These are phyloP conservation scores for Polygonum aviculare DNA, from an alignment of 148 eudicot genomes.

Conservation along the genomic window DNA sequence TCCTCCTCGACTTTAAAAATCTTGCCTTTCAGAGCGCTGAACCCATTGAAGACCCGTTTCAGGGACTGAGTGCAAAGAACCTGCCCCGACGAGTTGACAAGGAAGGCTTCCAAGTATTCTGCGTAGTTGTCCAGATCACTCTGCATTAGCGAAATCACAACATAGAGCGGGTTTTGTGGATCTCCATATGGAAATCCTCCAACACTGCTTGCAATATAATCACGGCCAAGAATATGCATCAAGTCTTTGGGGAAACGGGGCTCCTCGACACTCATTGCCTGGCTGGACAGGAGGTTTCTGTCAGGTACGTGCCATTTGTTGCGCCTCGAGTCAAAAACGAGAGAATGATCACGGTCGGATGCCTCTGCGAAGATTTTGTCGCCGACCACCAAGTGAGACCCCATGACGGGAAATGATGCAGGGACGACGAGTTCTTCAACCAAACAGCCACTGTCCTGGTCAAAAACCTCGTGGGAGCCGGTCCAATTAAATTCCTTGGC, in stretches of 20 bases:
- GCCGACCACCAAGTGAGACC: not conserved
- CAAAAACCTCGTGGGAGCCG: not conserved
- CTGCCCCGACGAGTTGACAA: not conserved
- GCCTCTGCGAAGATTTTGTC: not conserved
- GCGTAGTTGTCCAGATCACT: too few species aligned
- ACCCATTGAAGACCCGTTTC: not conserved
- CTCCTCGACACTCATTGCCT: too few species aligned
- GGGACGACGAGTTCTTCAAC: not conserved
- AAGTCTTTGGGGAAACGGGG: too few species aligned
- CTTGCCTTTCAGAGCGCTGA: not conserved
- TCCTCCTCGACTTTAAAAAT: not conserved
- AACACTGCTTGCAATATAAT: not conserved
- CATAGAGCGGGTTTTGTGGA: not conserved
- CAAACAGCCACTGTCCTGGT: not conserved
- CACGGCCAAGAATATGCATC: not conserved
- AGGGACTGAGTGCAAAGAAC: not conserved
- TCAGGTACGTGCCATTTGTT: not conserved
- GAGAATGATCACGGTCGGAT: too few species aligned
- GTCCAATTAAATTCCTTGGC: too few species aligned
- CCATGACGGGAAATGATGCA: not conserved
- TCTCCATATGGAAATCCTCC: not conserved
- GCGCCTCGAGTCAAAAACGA: too few species aligned
- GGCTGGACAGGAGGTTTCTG: too few species aligned
- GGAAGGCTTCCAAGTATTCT: not conserved
- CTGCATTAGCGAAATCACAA: not conserved